Conservation (phyloP, 768 basidiomycete genomes). For the Kondoa malvinella region DNA sequence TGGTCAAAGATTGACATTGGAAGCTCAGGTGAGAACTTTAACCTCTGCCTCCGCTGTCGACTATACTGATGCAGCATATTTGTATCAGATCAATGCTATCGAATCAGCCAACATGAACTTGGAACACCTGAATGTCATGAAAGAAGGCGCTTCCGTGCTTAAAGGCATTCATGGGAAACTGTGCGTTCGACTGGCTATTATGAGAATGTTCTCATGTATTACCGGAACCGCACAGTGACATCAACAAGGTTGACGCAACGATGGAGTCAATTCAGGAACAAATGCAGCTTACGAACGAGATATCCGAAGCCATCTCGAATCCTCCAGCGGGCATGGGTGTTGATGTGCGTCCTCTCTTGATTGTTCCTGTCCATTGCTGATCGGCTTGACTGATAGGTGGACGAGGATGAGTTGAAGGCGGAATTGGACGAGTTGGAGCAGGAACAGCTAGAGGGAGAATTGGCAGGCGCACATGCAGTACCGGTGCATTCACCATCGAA, state of each 20-base stretch:
- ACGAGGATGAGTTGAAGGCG: conserved; percentile 55
- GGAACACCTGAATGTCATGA: conserved; percentile 94
- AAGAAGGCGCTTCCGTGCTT: conserved; percentile 78
- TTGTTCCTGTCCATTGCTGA: background rate
- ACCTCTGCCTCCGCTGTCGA: background rate
- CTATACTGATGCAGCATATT: too few species aligned
- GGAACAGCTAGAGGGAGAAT: conserved; percentile 64
- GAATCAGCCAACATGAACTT: conserved; percentile 95
- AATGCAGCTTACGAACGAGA: conserved; percentile 79
- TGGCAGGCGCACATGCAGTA: conserved; percentile 72
- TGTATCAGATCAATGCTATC: conserved; percentile 76
- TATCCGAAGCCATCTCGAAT: conserved; percentile 69
- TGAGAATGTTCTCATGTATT: background rate
- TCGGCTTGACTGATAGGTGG: conserved; percentile 14
- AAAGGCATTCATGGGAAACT: conserved; percentile 74
- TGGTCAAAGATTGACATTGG: conserved; percentile 73
- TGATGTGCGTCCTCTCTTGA: conserved; percentile 46
- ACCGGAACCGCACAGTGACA: conserved; percentile 39
- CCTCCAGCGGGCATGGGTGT: conserved; percentile 44
- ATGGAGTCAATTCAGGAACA: conserved; percentile 81
- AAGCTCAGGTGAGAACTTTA: conserved; percentile 47
- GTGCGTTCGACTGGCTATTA: conserved; percentile 40
- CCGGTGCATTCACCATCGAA: conserved; percentile 62
- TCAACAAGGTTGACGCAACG: conserved; percentile 73
- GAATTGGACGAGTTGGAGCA: conserved; percentile 79